phyloP scores from a whole-genome alignment of 495 filamentous ascomycete species.

The Aspergillus carlsbadensis region DNA sequence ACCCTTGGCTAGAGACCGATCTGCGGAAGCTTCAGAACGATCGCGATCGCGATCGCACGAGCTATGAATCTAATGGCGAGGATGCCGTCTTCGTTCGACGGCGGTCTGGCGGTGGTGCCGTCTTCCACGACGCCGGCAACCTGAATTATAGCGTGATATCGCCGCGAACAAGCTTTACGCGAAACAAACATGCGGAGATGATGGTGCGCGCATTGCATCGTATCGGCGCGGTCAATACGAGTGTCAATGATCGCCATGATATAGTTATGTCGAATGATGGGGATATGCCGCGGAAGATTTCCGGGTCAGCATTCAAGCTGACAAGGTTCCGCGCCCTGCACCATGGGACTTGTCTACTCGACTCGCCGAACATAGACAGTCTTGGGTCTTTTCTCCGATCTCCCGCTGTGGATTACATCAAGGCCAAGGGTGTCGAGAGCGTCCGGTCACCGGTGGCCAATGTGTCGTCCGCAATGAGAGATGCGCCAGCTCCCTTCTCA shows the following conservation, averaged over 20 bases:
- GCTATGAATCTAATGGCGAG: slow-evolving; percentile 17
- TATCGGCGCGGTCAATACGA: slow-evolving; percentile 43
- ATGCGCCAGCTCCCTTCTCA: slow-evolving; percentile 35
- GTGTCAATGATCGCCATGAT: slow-evolving; percentile 90
- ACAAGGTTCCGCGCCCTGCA: slow-evolving; percentile 76
- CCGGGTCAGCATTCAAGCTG: slow-evolving; percentile 91
- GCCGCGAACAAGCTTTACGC: slow-evolving; percentile 69
- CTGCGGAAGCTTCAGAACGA: slow-evolving; percentile 54
- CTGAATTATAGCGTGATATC: slow-evolving; percentile 91
- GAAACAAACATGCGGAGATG: slow-evolving; percentile 88
- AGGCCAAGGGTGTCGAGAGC: slow-evolving; percentile 87
- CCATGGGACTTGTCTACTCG: slow-evolving; percentile 85
- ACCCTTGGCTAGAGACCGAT: slow-evolving; percentile 92
- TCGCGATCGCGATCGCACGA: slow-evolving; percentile 19
- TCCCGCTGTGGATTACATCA: slow-evolving; percentile 70
- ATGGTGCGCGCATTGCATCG: slow-evolving; percentile 71
- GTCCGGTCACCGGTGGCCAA: slow-evolving; percentile 83
- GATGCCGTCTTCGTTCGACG: slow-evolving; percentile 72
- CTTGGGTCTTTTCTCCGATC: slow-evolving; percentile 68
- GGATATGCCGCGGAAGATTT: slow-evolving; percentile 67
- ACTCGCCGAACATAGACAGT: slow-evolving; percentile 63
- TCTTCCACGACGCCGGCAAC: slow-evolving; percentile 91
- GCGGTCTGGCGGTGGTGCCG: slow-evolving; percentile 84
- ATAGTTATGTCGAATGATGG: slow-evolving; percentile 64
- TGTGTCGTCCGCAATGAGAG: slow-evolving; percentile 52